Percentiles rank a stretch among this genome's conserved stretches.
These are phyloP conservation scores for Rhodotorula sp. DNA, from an alignment of 1,284 basidiomycete genomes.

Conservation along the genomic window DNA sequence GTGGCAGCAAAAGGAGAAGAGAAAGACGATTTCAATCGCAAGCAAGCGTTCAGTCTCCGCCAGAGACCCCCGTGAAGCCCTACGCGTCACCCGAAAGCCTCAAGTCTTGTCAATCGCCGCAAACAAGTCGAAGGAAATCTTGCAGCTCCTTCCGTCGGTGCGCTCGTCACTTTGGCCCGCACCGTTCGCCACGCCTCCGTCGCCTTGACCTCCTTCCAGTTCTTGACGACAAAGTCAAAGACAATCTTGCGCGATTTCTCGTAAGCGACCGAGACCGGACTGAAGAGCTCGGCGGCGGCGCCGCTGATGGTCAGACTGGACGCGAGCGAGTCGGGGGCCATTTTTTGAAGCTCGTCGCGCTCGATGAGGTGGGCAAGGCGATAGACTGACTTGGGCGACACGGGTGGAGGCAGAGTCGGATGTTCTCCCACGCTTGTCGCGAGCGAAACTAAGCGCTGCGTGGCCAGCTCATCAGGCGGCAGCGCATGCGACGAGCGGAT, in stretches of 20 bases:
- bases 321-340: neutral
- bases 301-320: neutral
- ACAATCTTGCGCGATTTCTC: neutral
- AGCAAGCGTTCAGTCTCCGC: too few relatives aligned
- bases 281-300: neutral
- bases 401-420: neutral
- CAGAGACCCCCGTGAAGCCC: too few relatives aligned
- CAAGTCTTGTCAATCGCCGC: too few relatives aligned
- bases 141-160: too few relatives aligned
- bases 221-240: neutral
- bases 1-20: too few relatives aligned
- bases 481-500: too few relatives aligned
- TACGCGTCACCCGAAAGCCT: too few relatives aligned
- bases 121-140: too few relatives aligned
- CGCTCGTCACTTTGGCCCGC: too few relatives aligned
- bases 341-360: neutral
- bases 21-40: too few relatives aligned
- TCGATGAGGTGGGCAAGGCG: constrained; percentile 12
- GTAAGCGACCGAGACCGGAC: neutral
- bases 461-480: neutral
- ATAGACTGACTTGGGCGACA: constrained; percentile 13
- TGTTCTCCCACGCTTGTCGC: too few relatives aligned
- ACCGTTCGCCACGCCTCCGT: neutral
- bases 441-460: too few relatives aligned
- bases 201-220: neutral